Percentiles rank a stretch among this genome's conserved stretches.
These are phyloP conservation scores for Termitomyces sp. DNA, from an alignment of 768 basidiomycete species.

Conservation along the genomic window DNA sequence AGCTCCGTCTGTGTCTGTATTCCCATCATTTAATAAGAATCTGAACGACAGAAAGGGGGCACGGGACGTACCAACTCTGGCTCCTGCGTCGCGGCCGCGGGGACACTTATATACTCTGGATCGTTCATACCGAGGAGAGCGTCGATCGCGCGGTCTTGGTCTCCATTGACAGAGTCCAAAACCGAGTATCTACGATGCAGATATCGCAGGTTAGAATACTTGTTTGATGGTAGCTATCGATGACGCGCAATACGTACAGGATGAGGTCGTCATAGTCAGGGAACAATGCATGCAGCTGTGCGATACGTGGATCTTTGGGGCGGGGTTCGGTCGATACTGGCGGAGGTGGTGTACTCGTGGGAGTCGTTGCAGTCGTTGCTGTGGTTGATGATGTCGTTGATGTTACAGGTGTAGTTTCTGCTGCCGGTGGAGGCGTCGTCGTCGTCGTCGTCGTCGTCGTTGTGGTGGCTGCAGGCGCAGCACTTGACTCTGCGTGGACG, in stretches of 20 bases:
- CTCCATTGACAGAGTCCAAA: slow-evolving; percentile 64
- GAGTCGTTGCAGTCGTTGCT: neutral
- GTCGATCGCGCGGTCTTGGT: slow-evolving; percentile 77
- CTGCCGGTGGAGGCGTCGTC: neutral
- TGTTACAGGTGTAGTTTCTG: too few relatives aligned
- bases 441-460: neutral
- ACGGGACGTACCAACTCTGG: neutral
- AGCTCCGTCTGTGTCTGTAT: slow-evolving; percentile 59
- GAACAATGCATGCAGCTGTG: slow-evolving; percentile 63
- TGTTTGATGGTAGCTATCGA: too few relatives aligned
- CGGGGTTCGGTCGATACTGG: neutral
- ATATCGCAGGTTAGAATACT: too few relatives aligned
- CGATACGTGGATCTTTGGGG: slow-evolving; percentile 43
- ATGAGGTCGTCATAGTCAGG: slow-evolving; percentile 77
- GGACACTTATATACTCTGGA: slow-evolving; percentile 59
- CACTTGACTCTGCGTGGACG: neutral
- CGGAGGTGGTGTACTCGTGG: neutral
- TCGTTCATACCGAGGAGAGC: slow-evolving; percentile 82
- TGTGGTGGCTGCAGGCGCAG: neutral
- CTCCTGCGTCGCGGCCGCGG: slow-evolving; percentile 10
- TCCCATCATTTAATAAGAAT: neutral
- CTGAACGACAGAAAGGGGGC: too few relatives aligned
- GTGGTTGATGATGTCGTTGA: neutral
- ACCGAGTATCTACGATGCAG: slow-evolving; percentile 58
- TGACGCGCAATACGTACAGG: slow-evolving; percentile 41